Evolutionary conservation across 2,329 filamentous ascomycete species (phyloP), one percentile per base, ranked within the genome.

Genomic region (Aspergillus latus): DNA sequence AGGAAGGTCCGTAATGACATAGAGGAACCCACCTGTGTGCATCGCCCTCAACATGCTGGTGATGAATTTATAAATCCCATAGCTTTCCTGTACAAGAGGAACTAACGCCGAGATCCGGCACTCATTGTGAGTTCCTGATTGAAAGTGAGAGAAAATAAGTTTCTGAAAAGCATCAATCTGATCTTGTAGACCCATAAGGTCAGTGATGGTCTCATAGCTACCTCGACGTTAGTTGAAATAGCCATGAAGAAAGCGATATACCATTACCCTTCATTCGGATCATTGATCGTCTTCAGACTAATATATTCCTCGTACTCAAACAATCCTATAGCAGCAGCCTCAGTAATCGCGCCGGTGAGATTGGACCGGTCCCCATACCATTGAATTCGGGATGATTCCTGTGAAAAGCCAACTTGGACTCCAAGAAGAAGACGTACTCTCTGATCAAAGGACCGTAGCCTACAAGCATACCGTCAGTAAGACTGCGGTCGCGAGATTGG

Each of bases 221-320:
- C 36, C 40, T 34, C 16, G 3, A 7, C 2, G 59, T 74, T 52
- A 76, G 65, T 55, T 29, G 28, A 7, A 28, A 45, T 10, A 16
- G 9, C n/a, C 32, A 5, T 8, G 7, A 10, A 42, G 16, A 2
- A 29, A 15, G 5, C 32, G 26, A 29, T 21, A 21, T n/a, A 15
- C 43, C 47, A 70, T 48, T 88, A 93, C 71, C 94, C 94, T 78
- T 99, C 94, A 70, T 99, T 97, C 3, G 94, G 94, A 74, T 99
- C 94, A 74, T 97, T 97, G 78, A 96, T 97, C 29, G 92, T 91
- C 79, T 96, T 97, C 72, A 99, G 81, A 71, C 92, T 96, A 73
- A 97, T 92, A 74, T 99, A 99, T 73, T 99, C 94, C 78, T 97
- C 93, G 71, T 99, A 99, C 73, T 99, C 94, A 69, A 99, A 99